Percentiles rank a stretch among this genome's conserved stretches.
phyloP scores from a whole-genome alignment of 257 asterid genomes.

The Solanum okadae region DNA sequence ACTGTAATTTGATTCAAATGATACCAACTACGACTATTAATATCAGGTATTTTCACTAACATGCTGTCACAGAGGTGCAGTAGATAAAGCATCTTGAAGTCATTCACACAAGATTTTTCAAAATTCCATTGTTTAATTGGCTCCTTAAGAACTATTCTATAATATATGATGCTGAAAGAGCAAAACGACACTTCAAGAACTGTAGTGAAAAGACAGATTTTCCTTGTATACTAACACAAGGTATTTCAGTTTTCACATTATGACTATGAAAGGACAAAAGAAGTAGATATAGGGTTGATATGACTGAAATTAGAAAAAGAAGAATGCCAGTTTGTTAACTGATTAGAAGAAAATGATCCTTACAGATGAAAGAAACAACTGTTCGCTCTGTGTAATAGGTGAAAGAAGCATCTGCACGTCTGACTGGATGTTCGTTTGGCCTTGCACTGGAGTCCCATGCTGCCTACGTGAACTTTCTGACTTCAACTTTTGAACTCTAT shows the following conservation, averaged over 20 bases:
- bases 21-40: not conserved
- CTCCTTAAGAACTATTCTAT: not conserved
- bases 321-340: not conserved
- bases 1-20: not conserved
- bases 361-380: slow-evolving; percentile 82
- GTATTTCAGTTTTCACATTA: not conserved
- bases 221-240: not conserved
- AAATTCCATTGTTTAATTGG: not conserved
- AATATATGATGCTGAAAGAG: not conserved
- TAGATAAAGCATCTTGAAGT: not conserved
- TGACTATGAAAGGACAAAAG: not conserved
- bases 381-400: slow-evolving; percentile 68
- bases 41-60: not conserved
- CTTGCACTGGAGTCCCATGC: slow-evolving; percentile 43
- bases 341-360: slow-evolving; percentile 21
- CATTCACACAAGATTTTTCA: not conserved
- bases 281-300: not conserved
- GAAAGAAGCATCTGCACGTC: slow-evolving; percentile 71
- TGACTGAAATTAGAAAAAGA: not conserved
- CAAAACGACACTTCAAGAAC: not conserved
- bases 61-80: not conserved
- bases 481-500: slow-evolving; percentile 62
- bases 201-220: not conserved
- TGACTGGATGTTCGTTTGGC: slow-evolving; percentile 64
- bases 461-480: slow-evolving; percentile 41